A percentile compares a stretch with the other conserved stretches of the same genome.
Evolutionary conservation across 1,284 basidiomycete genomes (phyloP).

Genomic region (Chondrostereum purpureum): DNA sequence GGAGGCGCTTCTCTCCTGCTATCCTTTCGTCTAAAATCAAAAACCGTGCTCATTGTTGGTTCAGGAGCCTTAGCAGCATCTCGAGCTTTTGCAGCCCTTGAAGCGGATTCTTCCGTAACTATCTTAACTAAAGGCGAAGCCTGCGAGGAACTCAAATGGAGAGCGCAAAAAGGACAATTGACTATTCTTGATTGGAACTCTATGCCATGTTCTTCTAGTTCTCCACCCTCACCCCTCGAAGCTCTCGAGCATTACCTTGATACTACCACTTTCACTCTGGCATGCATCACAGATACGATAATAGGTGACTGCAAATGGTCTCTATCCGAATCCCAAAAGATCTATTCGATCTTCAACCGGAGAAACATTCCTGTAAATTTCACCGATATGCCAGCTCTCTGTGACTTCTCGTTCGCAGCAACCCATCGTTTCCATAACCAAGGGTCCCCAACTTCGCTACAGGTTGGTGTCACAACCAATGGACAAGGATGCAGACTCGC

Average conservation of each 20-base stretch:
- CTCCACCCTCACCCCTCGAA: constrained; percentile 27
- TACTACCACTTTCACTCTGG: constrained; percentile 39
- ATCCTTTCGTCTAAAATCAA: constrained; percentile 59
- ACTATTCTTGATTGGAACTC: constrained; percentile 47
- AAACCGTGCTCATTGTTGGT: constrained; percentile 67
- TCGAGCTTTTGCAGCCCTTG: constrained; percentile 76
- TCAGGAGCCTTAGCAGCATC: constrained; percentile 73
- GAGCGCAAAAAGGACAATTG: constrained; percentile 51
- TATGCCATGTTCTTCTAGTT: constrained; percentile 31
- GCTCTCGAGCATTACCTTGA: constrained; percentile 44
- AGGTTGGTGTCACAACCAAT: constrained; percentile 88
- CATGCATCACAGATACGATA: constrained; percentile 74
- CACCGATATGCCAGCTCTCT: constrained; percentile 80
- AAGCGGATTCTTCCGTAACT: constrained; percentile 73
- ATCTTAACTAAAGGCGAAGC: constrained; percentile 54
- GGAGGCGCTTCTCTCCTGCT: constrained; percentile 75
- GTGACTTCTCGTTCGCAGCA: constrained; percentile 87
- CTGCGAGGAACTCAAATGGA: constrained; percentile 71
- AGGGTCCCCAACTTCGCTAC: constrained; percentile 55
- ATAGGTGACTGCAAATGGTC: constrained; percentile 34
- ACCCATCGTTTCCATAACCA: constrained; percentile 73
- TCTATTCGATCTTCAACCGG: constrained; percentile 47
- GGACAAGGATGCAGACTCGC: constrained; percentile 88
- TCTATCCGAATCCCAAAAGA: constrained; percentile 42
- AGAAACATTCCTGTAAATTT: constrained; percentile 78